Percentiles rank a stretch among this genome's conserved stretches.
Evolutionary conservation across 2,329 filamentous ascomycete genomes (phyloP).

Genomic region (Arthrobotrys iridis): DNA sequence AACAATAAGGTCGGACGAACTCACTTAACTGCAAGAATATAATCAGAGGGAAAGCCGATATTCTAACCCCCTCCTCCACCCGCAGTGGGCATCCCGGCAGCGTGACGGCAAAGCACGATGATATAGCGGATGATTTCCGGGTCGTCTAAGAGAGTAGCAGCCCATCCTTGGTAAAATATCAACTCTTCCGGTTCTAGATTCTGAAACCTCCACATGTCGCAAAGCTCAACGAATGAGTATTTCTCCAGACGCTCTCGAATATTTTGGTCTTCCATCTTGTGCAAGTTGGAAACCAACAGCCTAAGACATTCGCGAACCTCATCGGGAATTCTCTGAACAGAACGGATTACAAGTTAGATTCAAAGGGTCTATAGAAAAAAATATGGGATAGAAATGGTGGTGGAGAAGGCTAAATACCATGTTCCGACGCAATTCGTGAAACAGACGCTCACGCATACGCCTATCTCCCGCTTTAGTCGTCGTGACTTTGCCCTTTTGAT

Average conservation of each 20-base stretch:
- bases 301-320: neutral
- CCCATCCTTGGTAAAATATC: constrained; percentile 21
- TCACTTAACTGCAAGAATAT: too few relatives aligned
- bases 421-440: constrained; percentile 7
- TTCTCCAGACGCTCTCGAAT: neutral
- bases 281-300: neutral
- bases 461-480: constrained; percentile 13
- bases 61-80: neutral
- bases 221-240: constrained; percentile 17
- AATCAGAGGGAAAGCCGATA: neutral
- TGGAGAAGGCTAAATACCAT: neutral
- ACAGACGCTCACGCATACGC: constrained; percentile 24
- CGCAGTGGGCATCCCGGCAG: constrained; percentile 4
- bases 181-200: constrained; percentile 22
- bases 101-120: constrained; percentile 5
- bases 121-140: constrained; percentile 8
- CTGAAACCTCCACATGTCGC: constrained; percentile 42
- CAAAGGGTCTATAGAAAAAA: neutral
- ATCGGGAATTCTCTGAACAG: constrained; percentile 14
- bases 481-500: constrained; percentile 4
- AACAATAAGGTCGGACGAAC: too few relatives aligned
- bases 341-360: too few relatives aligned
- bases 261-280: neutral
- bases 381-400: neutral
- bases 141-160: neutral